Conservation (phyloP, 1,284 basidiomycete genomes). For the Ustilago crameri region DNA sequence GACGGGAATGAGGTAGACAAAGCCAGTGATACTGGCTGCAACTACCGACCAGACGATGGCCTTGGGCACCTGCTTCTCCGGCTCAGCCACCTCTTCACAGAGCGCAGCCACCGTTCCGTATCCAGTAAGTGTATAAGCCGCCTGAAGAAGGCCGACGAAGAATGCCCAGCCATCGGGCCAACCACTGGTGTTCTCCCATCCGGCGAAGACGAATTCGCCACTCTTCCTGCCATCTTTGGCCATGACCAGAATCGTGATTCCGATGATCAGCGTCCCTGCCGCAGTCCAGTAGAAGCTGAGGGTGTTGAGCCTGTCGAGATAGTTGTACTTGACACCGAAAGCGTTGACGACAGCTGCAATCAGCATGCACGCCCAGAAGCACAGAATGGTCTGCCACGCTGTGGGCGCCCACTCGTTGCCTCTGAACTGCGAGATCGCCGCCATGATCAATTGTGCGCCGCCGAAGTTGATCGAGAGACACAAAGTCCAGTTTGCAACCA, state of each 20-base stretch:
- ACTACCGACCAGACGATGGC: slow-evolving; percentile 68
- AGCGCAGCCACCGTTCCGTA: slow-evolving; percentile 68
- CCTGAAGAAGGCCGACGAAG: slow-evolving; percentile 70
- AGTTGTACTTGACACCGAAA: slow-evolving; percentile 54
- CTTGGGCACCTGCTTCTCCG: slow-evolving; percentile 56
- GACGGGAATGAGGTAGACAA: slow-evolving; percentile 70
- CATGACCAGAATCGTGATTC: slow-evolving; percentile 69
- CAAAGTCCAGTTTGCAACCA: slow-evolving; percentile 71
- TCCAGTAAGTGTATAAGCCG: slow-evolving; percentile 65
- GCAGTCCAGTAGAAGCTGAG: slow-evolving; percentile 70
- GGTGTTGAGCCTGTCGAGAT: slow-evolving; percentile 65
- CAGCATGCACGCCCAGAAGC: slow-evolving; percentile 70
- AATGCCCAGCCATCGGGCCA: slow-evolving; percentile 66
- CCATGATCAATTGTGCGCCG: slow-evolving; percentile 70
- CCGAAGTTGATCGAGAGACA: slow-evolving; percentile 71
- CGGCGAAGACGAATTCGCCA: slow-evolving; percentile 67
- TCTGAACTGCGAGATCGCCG: slow-evolving; percentile 69
- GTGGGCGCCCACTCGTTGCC: slow-evolving; percentile 55
- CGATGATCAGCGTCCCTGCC: slow-evolving; percentile 70
- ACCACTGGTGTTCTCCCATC: slow-evolving; percentile 68
- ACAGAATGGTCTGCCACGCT: slow-evolving; percentile 66
- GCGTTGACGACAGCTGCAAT: slow-evolving; percentile 67
- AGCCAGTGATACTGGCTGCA: slow-evolving; percentile 70
- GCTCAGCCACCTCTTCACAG: slow-evolving; percentile 69
- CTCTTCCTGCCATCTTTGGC: slow-evolving; percentile 68